A percentile compares a stretch with the other conserved stretches of the same genome.
phyloP scores from a whole-genome alignment of 176 grass and related monocot genomes.

The Aegilops longissima region DNA sequence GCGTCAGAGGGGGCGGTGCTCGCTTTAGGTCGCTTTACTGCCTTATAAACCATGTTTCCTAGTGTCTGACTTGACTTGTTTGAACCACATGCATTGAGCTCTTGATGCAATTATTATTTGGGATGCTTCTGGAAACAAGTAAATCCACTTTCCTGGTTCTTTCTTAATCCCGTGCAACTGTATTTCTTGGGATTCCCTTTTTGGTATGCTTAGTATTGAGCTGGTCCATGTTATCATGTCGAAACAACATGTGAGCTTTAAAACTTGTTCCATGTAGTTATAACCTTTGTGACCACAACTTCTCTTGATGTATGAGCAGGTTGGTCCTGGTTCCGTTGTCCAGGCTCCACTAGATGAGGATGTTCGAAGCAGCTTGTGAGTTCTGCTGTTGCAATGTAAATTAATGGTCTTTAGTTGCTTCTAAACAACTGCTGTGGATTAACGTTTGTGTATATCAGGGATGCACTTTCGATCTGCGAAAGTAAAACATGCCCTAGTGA shows the following conservation, averaged over 20 bases:
- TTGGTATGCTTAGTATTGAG: neutral
- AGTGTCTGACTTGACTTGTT: neutral
- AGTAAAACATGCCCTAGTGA: conserved; percentile 93
- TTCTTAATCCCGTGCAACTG: neutral
- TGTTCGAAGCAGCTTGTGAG: conserved; percentile 88
- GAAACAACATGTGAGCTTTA: neutral
- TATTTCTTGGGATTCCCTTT: neutral
- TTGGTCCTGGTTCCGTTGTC: conserved; percentile 89
- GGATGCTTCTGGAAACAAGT: neutral
- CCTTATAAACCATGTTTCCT: neutral
- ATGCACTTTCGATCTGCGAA: conserved; percentile 67
- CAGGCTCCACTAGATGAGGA: conserved; percentile 78
- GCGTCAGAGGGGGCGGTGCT: too few relatives aligned
- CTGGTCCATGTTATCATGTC: conserved; percentile 16
- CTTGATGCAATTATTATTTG: neutral
- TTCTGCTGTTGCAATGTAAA: conserved; percentile 22
- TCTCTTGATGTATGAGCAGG: conserved; percentile 51
- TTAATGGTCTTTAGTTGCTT: conserved; percentile 35
- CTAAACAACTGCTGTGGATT: conserved; percentile 34
- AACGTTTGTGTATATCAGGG: conserved; percentile 55
- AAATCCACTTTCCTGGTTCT: neutral
- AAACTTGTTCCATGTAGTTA: neutral
- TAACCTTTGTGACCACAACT: neutral
- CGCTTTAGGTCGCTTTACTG: too few relatives aligned
- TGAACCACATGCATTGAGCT: neutral